Conservation (phyloP, 108 stramenopile genomes). For the Fistulifera solaris region DNA sequence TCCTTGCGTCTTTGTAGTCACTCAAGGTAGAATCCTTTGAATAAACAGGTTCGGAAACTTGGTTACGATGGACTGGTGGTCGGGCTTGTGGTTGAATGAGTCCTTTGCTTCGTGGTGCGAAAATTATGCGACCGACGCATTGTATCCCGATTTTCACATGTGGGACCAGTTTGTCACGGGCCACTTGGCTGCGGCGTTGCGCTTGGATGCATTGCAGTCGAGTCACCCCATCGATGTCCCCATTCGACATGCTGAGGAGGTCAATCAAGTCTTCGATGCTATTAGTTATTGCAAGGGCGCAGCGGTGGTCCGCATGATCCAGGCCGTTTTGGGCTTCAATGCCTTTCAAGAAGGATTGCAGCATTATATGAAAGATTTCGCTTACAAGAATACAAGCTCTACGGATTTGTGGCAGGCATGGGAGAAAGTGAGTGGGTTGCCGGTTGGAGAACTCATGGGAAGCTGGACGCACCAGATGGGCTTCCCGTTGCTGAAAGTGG, state of each 20-base stretch:
- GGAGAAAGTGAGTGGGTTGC: conserved; percentile 84
- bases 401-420: conserved; percentile 90
- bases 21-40: no score
- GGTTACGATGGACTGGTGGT: conserved; percentile 97
- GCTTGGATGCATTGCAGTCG: conserved; percentile 76
- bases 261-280: conserved; percentile 96
- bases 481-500: conserved; percentile 75
- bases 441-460: conserved; percentile 82
- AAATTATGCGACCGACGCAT: conserved; percentile 63
- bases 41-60: conserved; percentile 75
- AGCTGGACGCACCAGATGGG: conserved; percentile 97
- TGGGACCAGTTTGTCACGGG: conserved; percentile 90
- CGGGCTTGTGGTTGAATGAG: conserved; percentile 96
- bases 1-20: not conserved
- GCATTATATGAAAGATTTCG: conserved; percentile 81
- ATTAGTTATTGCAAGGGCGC: conserved; percentile 87
- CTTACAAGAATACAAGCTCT: conserved; percentile 88
- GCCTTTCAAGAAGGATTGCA: conserved; percentile 66
- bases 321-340: conserved; percentile 83
- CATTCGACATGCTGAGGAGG: conserved; percentile 89
- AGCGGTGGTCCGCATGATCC: conserved; percentile 84
- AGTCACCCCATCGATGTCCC: conserved; percentile 93
- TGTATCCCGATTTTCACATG: conserved; percentile 79
- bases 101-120: conserved; percentile 92
- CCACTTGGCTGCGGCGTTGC: conserved; percentile 70